These are phyloP conservation scores for Claviceps humidiphila DNA, from an alignment of 2,329 filamentous ascomycete genomes.

Conservation along the genomic window DNA sequence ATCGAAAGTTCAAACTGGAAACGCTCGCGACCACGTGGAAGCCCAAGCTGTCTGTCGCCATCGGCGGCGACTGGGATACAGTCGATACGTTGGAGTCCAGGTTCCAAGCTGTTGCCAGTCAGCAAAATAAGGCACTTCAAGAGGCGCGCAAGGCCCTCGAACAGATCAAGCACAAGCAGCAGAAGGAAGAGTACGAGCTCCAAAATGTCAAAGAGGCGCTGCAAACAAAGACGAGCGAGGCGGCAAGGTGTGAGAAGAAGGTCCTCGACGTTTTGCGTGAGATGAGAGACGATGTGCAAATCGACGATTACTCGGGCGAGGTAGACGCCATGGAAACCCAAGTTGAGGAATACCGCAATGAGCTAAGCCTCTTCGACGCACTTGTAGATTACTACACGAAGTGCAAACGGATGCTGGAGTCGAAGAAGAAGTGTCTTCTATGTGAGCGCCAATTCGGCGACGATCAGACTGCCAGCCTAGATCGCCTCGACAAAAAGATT, in stretches of 20 bases:
- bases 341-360: conserved; percentile 46
- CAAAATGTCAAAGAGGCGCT: conserved; percentile 51
- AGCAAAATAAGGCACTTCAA: conserved; percentile 42
- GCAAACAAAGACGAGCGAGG: conserved; percentile 49
- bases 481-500: conserved; percentile 54
- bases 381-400: conserved; percentile 59
- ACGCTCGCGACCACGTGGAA: conserved; percentile 66
- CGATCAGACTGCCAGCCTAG: conserved; percentile 40
- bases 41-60: conserved; percentile 49
- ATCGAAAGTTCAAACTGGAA: conserved; percentile 60
- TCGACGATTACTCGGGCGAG: conserved; percentile 42
- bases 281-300: conserved; percentile 29
- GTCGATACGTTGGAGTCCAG: conserved; percentile 53
- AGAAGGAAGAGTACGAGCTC: conserved; percentile 63
- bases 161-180: conserved; percentile 54
- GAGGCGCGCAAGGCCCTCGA: conserved; percentile 61
- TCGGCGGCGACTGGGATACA: conserved; percentile 53
- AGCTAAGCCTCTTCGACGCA: conserved; percentile 55
- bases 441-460: conserved; percentile 60
- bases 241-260: conserved; percentile 44
- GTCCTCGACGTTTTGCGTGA: conserved; percentile 36
- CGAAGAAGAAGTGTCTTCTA: conserved; percentile 61
- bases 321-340: conserved; percentile 41
- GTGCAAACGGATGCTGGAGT: conserved; percentile 51
- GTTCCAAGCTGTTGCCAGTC: conserved; percentile 50